Base-by-base conservation (phyloP, 495 filamentous ascomycete genomes). In the Bacidia rubella region DNA sequence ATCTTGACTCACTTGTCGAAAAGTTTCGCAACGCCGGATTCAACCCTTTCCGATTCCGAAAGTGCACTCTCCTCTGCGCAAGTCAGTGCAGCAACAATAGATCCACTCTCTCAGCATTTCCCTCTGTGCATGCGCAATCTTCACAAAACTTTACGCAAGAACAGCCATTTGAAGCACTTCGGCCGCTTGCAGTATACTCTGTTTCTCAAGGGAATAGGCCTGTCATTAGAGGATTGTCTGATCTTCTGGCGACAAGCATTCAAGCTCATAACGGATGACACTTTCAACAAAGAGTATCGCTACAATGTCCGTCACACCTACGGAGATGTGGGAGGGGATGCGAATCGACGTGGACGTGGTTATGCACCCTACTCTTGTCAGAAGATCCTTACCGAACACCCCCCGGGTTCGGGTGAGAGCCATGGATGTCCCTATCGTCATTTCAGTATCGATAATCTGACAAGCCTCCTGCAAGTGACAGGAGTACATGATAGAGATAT, bases 391-490 rank as follows among this genome's bases (percentile, higher is more conserved):
- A 85, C 78, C 1, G 92, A 97, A 60, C 80, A 85, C 54, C 78
- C 83, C 10, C 89, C 90, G 1, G 83, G 87, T 1, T 76, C 80
- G 15, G 90, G 89, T 10, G 87, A 97, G 63, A 75, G 78, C 1
- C 90, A 99, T 62, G 93, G 93, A 12, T 99, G 93, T 64, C 93
- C 93, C 5, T 99, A 97, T 61, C 77, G 93, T 15, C 92, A 95
- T 65, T 95, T 90, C 66, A 83, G 76, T 41, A 63, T 80, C 23
- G 92, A 99, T 51, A 97, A 95, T 63, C 74, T 99, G 22, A 77
- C 81, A 12, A 67, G 75, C 1, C 66, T 90, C 52, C 73, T 97
- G 52, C 82, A 87, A 59, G 64, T 68, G 19, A 82, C 81, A 19
- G 90, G 90, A 10, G 77, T 98, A 1, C 76, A 70, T 39, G 92